These are phyloP conservation scores for Mrakia blollopis DNA, from an alignment of 768 basidiomycete species.

Conservation along the genomic window DNA sequence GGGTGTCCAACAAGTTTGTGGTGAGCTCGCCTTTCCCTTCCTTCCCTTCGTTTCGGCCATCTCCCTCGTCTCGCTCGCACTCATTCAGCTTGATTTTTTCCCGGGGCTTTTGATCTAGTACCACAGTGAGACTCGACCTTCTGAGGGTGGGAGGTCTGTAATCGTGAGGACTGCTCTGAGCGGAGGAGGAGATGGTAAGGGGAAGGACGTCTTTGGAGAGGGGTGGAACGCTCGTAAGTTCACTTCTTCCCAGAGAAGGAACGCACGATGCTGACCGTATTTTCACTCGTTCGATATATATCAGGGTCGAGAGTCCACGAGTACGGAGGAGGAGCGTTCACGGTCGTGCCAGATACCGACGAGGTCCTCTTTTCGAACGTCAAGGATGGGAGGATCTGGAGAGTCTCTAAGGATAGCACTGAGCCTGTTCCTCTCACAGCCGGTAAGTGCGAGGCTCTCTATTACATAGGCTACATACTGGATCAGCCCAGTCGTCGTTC, in stretches of 20 bases:
- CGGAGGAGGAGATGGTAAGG: conserved; percentile 38
- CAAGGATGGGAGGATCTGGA: conserved; percentile 55
- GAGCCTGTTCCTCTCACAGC: conserved; percentile 56
- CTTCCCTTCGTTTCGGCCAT: neutral
- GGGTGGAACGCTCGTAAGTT: conserved; percentile 55
- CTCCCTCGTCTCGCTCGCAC: neutral
- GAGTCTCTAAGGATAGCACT: conserved; percentile 34
- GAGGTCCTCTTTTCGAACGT: conserved; percentile 60
- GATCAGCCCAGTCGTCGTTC: no score
- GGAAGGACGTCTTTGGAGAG: conserved; percentile 53
- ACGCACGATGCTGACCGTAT: neutral
- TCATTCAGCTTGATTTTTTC: conserved; percentile 43
- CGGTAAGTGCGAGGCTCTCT: conserved; percentile 49
- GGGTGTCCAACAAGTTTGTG: neutral
- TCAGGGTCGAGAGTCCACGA: conserved; percentile 54
- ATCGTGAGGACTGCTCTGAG: conserved; percentile 50
- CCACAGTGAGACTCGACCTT: conserved; percentile 52
- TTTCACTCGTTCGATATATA: neutral
- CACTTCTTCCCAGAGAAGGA: neutral
- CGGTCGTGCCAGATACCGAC: conserved; percentile 45
- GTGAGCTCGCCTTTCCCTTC: conserved; percentile 2
- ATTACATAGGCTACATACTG: no score
- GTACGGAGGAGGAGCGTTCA: conserved; percentile 64
- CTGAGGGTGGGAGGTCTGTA: conserved; percentile 55
- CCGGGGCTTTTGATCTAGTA: neutral